A percentile compares a stretch with the other conserved stretches of the same genome.
phyloP scores from a whole-genome alignment of 2,329 filamentous ascomycete species.

The Fusarium redolens region DNA sequence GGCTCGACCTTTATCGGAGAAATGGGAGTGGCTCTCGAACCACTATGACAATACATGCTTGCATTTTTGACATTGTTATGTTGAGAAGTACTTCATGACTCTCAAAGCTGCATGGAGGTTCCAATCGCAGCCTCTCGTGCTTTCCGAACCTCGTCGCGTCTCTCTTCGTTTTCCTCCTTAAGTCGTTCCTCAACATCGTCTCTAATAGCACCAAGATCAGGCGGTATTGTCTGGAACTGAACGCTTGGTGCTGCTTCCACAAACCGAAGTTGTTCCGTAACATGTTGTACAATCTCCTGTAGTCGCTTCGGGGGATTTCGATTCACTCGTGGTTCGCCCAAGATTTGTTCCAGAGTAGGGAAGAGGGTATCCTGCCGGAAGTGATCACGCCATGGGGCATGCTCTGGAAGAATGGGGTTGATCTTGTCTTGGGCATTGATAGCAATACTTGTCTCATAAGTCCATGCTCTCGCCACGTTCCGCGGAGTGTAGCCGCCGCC shows the following conservation, averaged over 20 bases:
- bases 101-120: slow-evolving; percentile 64
- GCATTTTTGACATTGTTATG: not conserved
- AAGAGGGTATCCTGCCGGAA: slow-evolving; percentile 91
- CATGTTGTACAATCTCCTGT: slow-evolving; percentile 78
- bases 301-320: slow-evolving; percentile 82
- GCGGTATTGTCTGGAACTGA: slow-evolving; percentile 83
- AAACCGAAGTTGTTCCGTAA: slow-evolving; percentile 88
- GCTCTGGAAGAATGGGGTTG: slow-evolving; percentile 76
- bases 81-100: slow-evolving; percentile 3
- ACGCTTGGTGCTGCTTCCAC: slow-evolving; percentile 88
- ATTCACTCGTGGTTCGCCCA: slow-evolving; percentile 78
- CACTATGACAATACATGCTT: slow-evolving; percentile 6
- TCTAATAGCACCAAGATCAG: slow-evolving; percentile 75
- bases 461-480: slow-evolving; percentile 97
- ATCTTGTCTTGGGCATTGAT: slow-evolving; percentile 80
- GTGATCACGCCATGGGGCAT: slow-evolving; percentile 87
- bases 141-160: slow-evolving; percentile 64
- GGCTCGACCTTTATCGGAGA: slow-evolving; percentile 10
- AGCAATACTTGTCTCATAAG: slow-evolving; percentile 93
- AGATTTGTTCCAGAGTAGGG: slow-evolving; percentile 80
- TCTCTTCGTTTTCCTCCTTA: slow-evolving; percentile 72
- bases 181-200: slow-evolving; percentile 76
- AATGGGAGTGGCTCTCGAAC: slow-evolving; percentile 1
- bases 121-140: slow-evolving; percentile 69
- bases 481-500: slow-evolving; percentile 96